Percentiles rank a stretch among this genome's conserved stretches.
phyloP scores from a whole-genome alignment of 495 filamentous ascomycete genomes.

The Aspergillus indologenus region DNA sequence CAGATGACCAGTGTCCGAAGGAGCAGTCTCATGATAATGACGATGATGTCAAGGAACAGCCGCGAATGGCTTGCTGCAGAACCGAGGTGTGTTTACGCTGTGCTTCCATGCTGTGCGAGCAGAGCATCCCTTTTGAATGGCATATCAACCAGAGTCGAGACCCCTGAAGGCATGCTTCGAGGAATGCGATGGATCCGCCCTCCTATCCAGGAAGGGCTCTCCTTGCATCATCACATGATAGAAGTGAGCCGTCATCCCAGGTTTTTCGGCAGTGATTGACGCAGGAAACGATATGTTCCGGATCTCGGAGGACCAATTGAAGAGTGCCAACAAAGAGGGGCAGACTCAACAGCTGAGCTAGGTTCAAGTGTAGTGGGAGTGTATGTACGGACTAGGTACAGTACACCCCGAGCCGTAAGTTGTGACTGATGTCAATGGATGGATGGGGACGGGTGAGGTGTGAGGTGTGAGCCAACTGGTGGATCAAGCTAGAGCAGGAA shows the following conservation, averaged over 20 bases:
- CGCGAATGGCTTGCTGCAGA: not conserved
- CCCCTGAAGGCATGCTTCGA: not conserved
- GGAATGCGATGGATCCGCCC: not conserved
- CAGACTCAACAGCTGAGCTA: not conserved
- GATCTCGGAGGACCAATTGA: not conserved
- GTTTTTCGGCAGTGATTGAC: not conserved
- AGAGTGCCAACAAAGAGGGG: not conserved
- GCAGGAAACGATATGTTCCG: not conserved
- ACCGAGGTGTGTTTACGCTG: not conserved
- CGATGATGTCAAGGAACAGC: not conserved
- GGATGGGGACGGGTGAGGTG: no score
- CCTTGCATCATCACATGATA: not conserved
- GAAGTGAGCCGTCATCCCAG: not conserved
- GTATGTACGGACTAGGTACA: no score
- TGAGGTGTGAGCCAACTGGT: no score
- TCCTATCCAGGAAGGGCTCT: not conserved
- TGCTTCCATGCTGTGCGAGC: not conserved
- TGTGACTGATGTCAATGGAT: no score
- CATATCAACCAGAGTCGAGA: not conserved
- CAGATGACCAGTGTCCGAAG: slow-evolving; percentile 19
- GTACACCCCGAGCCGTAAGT: no score
- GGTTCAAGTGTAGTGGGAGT: no score
- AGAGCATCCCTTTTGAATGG: not conserved
- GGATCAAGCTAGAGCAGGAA: no score
- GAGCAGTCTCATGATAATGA: not conserved